These are phyloP conservation scores for Sclerotinia glacialis DNA, from an alignment of 2,329 filamentous ascomycete species.

Conservation along the genomic window DNA sequence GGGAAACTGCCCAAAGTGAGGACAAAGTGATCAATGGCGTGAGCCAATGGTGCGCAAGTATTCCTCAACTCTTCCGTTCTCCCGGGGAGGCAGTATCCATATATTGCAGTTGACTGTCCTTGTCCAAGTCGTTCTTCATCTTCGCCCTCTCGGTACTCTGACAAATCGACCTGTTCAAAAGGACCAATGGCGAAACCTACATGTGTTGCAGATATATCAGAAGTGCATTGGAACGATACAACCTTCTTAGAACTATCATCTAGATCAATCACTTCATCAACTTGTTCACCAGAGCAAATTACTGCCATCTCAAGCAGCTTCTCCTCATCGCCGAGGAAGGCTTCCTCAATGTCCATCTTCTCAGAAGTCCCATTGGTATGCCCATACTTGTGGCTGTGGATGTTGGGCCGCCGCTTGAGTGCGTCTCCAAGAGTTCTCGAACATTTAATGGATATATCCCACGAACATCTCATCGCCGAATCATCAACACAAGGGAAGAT, in stretches of 20 bases:
- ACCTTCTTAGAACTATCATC: constrained; percentile 80
- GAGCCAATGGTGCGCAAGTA: constrained; percentile 79
- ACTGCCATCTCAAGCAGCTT: constrained; percentile 85
- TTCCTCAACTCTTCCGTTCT: constrained; percentile 79
- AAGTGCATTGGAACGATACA: constrained; percentile 75
- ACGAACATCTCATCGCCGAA: constrained; percentile 73
- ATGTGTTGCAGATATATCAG: constrained; percentile 78
- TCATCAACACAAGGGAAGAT: constrained; percentile 95
- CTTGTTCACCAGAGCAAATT: constrained; percentile 84
- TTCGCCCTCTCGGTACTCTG: constrained; percentile 83
- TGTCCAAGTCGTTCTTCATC: constrained; percentile 88
- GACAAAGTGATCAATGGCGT: constrained; percentile 87
- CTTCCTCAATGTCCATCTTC: constrained; percentile 23
- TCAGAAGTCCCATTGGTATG: constrained; percentile 22
- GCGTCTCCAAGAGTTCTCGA: constrained; percentile 84
- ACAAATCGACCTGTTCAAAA: constrained; percentile 88
- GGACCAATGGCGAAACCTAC: constrained; percentile 92
- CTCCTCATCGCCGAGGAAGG: constrained; percentile 67
- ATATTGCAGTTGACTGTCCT: constrained; percentile 76
- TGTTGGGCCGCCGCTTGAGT: constrained; percentile 45
- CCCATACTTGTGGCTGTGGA: constrained; percentile 36
- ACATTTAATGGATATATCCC: constrained; percentile 84
- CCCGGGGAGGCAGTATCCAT: constrained; percentile 87
- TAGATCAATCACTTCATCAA: constrained; percentile 76
- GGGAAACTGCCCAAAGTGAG: constrained; percentile 87